phyloP scores from a whole-genome alignment of 2,329 filamentous ascomycete species.

The Exophiala bonariae region DNA sequence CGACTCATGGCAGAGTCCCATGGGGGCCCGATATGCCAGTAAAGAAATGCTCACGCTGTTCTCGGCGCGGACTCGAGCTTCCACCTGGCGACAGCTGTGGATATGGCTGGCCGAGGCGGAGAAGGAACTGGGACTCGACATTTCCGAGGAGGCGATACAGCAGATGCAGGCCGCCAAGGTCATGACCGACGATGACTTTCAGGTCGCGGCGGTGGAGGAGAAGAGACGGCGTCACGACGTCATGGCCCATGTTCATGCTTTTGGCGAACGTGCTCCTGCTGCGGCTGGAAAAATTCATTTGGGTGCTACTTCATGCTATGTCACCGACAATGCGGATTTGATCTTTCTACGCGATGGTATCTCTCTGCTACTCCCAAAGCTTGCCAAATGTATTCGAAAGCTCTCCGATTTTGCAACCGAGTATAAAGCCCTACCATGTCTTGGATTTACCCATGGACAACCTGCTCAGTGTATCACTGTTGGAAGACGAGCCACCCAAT shows the following conservation, averaged over 20 bases:
- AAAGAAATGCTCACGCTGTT: constrained; percentile 78
- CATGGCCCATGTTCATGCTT: constrained; percentile 70
- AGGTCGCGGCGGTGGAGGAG: constrained; percentile 73
- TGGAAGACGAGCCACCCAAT: constrained; percentile 68
- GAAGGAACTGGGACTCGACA: constrained; percentile 75
- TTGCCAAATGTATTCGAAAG: constrained; percentile 77
- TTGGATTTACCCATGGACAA: constrained; percentile 73
- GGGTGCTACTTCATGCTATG: constrained; percentile 61
- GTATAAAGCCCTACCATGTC: constrained; percentile 70
- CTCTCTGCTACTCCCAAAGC: constrained; percentile 72
- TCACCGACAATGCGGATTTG: constrained; percentile 73
- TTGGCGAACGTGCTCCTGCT: constrained; percentile 69
- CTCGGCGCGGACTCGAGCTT: constrained; percentile 70
- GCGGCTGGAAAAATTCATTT: constrained; percentile 83
- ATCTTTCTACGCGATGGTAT: constrained; percentile 75
- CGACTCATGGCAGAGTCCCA: constrained; percentile 66
- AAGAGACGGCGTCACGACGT: constrained; percentile 68
- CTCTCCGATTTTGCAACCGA: constrained; percentile 70
- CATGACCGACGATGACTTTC: constrained; percentile 78
- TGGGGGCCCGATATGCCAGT: constrained; percentile 72
- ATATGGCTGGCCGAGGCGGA: constrained; percentile 78
- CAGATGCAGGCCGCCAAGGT: constrained; percentile 73
- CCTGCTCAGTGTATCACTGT: constrained; percentile 63
- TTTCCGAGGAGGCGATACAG: constrained; percentile 71
- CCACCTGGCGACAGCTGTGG: constrained; percentile 85